Conservation (phyloP, 2,329 filamentous ascomycete species). For the Pyrenophora tritici-repentis region DNA sequence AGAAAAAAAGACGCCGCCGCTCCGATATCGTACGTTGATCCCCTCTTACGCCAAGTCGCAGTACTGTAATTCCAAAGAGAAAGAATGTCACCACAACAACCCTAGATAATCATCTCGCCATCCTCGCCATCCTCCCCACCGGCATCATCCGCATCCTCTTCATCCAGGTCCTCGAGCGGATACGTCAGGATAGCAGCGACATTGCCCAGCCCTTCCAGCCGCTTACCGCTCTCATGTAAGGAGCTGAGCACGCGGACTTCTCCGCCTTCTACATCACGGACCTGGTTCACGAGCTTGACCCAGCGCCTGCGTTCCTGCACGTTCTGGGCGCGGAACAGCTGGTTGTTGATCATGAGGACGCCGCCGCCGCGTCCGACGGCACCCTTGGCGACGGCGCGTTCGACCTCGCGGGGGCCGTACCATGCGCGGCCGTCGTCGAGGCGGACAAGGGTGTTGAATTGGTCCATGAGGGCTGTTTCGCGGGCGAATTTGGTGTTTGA, state of each 20-base stretch:
- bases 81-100: background rate
- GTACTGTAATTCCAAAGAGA: too few species aligned
- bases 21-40: too few species aligned
- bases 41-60: too few species aligned
- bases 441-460: slow-evolving; percentile 76
- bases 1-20: background rate
- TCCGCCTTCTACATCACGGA: slow-evolving; percentile 79
- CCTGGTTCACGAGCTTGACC: slow-evolving; percentile 83
- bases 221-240: slow-evolving; percentile 89
- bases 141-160: slow-evolving; percentile 52
- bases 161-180: slow-evolving; percentile 79
- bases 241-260: slow-evolving; percentile 89
- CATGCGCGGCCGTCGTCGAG: slow-evolving; percentile 87
- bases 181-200: slow-evolving; percentile 92
- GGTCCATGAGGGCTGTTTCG: slow-evolving; percentile 83
- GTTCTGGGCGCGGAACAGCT: slow-evolving; percentile 82
- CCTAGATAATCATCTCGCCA: slow-evolving; percentile 37
- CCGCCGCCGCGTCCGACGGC: slow-evolving; percentile 88
- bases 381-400: slow-evolving; percentile 80
- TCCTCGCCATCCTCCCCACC: slow-evolving; percentile 15
- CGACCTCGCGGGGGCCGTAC: slow-evolving; percentile 84
- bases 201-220: slow-evolving; percentile 80
- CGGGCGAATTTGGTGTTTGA: slow-evolving; percentile 86
- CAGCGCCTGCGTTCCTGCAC: slow-evolving; percentile 77
- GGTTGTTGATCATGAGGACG: slow-evolving; percentile 83